Evolutionary conservation across 257 asterid species (phyloP).

Genomic region (Lycium ferocissimum): DNA sequence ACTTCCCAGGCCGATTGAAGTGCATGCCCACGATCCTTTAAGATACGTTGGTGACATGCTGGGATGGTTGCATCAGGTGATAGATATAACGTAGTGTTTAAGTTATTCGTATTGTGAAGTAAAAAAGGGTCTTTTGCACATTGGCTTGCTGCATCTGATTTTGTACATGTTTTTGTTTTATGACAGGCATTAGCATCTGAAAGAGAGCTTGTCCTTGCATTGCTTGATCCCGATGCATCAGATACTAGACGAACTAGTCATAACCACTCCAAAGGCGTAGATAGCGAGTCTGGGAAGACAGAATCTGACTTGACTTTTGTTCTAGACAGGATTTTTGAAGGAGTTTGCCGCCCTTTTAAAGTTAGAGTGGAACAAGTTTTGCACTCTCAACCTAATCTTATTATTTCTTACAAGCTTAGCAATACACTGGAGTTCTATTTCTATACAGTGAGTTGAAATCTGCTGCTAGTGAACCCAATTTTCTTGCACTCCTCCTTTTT

Average conservation of each 20-base stretch:
- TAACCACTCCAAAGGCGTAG: slow-evolving; percentile 56
- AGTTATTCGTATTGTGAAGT: slow-evolving; percentile 11
- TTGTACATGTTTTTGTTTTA: slow-evolving; percentile 36
- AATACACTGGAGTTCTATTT: slow-evolving; percentile 95
- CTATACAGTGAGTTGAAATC: slow-evolving; percentile 76
- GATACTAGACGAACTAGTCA: slow-evolving; percentile 78
- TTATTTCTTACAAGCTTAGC: slow-evolving; percentile 85
- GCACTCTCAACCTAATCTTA: slow-evolving; percentile 95
- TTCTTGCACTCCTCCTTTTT: slow-evolving; percentile 28
- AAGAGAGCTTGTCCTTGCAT: slow-evolving; percentile 93
- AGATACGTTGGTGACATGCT: slow-evolving; percentile 99
- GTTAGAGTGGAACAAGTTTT: slow-evolving; percentile 97
- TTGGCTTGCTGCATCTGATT: slow-evolving; percentile 25
- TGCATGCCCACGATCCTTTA: slow-evolving; percentile 98
- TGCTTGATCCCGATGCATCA: slow-evolving; percentile 88
- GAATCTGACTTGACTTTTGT: slow-evolving; percentile 91
- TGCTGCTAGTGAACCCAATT: neutral
- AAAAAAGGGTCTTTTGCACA: neutral
- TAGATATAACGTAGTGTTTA: neutral
- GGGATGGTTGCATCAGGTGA: slow-evolving; percentile 99
- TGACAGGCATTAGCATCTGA: slow-evolving; percentile 97
- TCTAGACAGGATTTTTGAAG: slow-evolving; percentile 95
- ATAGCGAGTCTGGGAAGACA: slow-evolving; percentile 61
- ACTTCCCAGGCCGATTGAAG: slow-evolving; percentile 97
- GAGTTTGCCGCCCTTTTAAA: slow-evolving; percentile 98